Evolutionary conservation across 805 yeast genomes (phyloP).

Genomic region (Lipomyces anomalus): DNA sequence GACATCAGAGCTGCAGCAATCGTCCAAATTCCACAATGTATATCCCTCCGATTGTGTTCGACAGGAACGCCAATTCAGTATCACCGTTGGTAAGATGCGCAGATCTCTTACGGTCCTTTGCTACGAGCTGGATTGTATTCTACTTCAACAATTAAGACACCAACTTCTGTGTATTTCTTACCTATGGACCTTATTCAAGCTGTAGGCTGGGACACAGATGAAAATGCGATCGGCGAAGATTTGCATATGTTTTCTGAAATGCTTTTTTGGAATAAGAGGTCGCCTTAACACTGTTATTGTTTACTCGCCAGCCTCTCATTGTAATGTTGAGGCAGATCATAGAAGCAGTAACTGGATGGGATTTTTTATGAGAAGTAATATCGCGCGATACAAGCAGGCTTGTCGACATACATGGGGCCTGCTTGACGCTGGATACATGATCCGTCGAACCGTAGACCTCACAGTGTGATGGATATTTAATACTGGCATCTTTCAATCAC

Average conservation of each 20-base stretch:
- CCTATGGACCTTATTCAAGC: slow-evolving; percentile 17
- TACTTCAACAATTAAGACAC: slow-evolving; percentile 17
- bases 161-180: slow-evolving; percentile 24
- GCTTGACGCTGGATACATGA: slow-evolving; percentile 23
- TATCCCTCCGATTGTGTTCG: slow-evolving; percentile 23
- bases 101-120: slow-evolving; percentile 24
- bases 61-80: slow-evolving; percentile 22
- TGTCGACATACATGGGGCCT: slow-evolving; percentile 27
- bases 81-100: slow-evolving; percentile 24
- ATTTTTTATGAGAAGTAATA: background rate
- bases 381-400: slow-evolving; percentile 23
- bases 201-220: slow-evolving; percentile 25
- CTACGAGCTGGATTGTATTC: slow-evolving; percentile 23
- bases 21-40: too few species aligned
- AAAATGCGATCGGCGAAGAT: slow-evolving; percentile 26
- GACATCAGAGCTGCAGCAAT: too few species aligned
- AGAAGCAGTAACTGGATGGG: background rate
- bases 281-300: slow-evolving; percentile 15
- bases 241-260: slow-evolving; percentile 25
- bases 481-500: too few species aligned
- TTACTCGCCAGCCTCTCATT: slow-evolving; percentile 24
- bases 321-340: slow-evolving; percentile 20
- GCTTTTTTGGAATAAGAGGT: slow-evolving; percentile 19
- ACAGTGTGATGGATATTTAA: too few species aligned
- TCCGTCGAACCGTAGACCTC: slow-evolving; percentile 10